Base-by-base conservation (phyloP, 2,329 filamentous ascomycete species). In the Cladosporium sphaerospermum region DNA sequence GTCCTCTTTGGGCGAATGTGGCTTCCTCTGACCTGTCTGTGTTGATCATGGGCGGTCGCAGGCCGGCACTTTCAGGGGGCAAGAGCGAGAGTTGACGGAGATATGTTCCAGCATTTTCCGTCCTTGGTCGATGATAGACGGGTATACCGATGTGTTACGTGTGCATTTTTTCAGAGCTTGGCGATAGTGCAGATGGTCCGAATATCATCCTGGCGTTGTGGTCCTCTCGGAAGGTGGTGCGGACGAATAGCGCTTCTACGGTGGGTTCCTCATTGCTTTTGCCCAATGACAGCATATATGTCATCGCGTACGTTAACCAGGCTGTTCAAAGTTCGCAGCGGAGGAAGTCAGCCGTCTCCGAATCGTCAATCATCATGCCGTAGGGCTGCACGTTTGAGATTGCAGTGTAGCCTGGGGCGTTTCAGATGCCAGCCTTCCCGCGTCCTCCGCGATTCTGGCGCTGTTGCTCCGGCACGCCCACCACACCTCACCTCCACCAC, bases 341-440 rank as follows among this genome's bases (percentile, higher is more conserved):
- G 48, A 51, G 13, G 13, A 9, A 13, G 13, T 18, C 31, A 51
- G 13, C 48, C 48, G 48, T 40, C 6, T 32, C 36, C 19, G 40
- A 44, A 31, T 28, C 7, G 10, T 13, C 34, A 40, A 16, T 18
- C 3, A 43, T 39, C 32, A 36, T 11, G 31, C 44, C 32, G 32
- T 40, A 51, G 41, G 48, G 48, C 48, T 28, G 23, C 23, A 28
- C 23, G 23, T 28, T 28, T 51, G 40, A 51, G 40, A 51, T 51
- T 51, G 48, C 48, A 44, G 34, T 28, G 37, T 42, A 28, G 16
- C 28, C 13, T 16, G 41, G 33, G 23, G 34, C 11, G 48, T 51
- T 51, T 51, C 48, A 51, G 31, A 44, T 37, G 40, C 39, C 42
- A 51, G 48, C 48, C 48, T 36, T 28, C 23, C 23, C 23, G 23